phyloP scores from a whole-genome alignment of 345 rosid genomes.

The Aquilaria yunnanensis region DNA sequence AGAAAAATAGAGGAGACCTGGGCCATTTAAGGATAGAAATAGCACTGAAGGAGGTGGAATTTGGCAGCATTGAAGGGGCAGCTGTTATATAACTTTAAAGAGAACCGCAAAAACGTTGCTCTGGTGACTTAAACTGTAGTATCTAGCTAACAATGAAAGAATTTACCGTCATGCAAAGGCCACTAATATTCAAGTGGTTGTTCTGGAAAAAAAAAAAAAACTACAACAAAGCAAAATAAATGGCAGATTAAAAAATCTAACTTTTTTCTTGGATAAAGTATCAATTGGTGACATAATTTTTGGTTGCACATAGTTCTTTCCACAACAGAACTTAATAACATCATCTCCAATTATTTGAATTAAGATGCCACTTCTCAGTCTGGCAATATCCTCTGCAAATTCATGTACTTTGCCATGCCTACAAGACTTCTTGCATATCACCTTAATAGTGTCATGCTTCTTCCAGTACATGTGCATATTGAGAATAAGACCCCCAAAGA shows the following conservation, averaged over 20 bases:
- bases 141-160: not conserved
- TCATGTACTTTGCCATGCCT: constrained; percentile 70
- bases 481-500: constrained; percentile 88
- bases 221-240: not conserved
- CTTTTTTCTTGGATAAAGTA: constrained; percentile 83
- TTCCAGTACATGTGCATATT: constrained; percentile 97
- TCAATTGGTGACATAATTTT: constrained; percentile 87
- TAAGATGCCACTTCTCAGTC: constrained; percentile 85
- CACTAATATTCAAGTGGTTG: too few relatives aligned
- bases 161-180: not conserved
- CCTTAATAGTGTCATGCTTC: constrained; percentile 90
- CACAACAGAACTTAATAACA: constrained; percentile 69
- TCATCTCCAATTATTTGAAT: constrained; percentile 71
- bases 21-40: too few relatives aligned
- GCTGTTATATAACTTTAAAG: too few relatives aligned
- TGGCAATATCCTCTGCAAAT: constrained; percentile 64
- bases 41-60: too few relatives aligned
- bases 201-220: not conserved
- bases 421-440: constrained; percentile 78
- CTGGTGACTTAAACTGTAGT: too few relatives aligned
- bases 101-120: too few relatives aligned
- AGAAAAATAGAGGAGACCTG: too few relatives aligned
- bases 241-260: constrained; percentile 5
- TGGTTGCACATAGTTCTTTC: constrained; percentile 83
- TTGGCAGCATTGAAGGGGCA: too few relatives aligned